Percentiles rank a stretch among this genome's conserved stretches.
These are phyloP conservation scores for Gonium pectorale DNA, from an alignment of 139 green algal genomes.

Conservation along the genomic window DNA sequence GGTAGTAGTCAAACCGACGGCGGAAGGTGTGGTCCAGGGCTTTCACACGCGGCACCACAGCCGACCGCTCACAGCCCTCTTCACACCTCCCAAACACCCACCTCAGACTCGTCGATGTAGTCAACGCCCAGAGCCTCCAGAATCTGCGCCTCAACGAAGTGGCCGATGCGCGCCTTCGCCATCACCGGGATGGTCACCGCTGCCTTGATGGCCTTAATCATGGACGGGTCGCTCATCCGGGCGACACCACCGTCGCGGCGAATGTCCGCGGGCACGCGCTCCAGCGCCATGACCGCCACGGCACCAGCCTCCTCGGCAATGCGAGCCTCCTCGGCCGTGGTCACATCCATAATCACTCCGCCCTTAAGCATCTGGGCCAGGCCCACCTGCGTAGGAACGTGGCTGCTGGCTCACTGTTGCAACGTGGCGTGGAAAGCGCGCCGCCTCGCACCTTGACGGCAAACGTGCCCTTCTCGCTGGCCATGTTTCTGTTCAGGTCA, in stretches of 20 bases:
- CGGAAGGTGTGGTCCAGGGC: slow-evolving; percentile 24
- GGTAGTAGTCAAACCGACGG: not conserved
- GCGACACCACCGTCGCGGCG: slow-evolving; percentile 96
- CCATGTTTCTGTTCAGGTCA: slow-evolving; percentile 18
- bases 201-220: slow-evolving; percentile 97
- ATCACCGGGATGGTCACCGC: slow-evolving; percentile 99
- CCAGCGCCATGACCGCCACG: slow-evolving; percentile 98
- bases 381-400: slow-evolving; percentile 79
- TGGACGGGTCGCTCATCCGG: slow-evolving; percentile 95
- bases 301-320: slow-evolving; percentile 99
- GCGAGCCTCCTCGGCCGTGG: slow-evolving; percentile 95
- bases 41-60: not conserved
- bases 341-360: slow-evolving; percentile 99
- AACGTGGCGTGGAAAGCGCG: not conserved
- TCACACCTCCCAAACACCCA: slow-evolving; percentile 33
- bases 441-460: slow-evolving; percentile 81
- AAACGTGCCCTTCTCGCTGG: slow-evolving; percentile 76
- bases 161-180: slow-evolving; percentile 98
- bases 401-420: not conserved
- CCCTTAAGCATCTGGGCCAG: slow-evolving; percentile 99
- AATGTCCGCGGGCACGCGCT: slow-evolving; percentile 98
- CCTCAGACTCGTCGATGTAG: slow-evolving; percentile 99
- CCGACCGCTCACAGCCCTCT: not conserved
- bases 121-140: slow-evolving; percentile 96
- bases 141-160: slow-evolving; percentile 99